Conservation (phyloP, 768 basidiomycete genomes). For the Serendipita vermifera region DNA sequence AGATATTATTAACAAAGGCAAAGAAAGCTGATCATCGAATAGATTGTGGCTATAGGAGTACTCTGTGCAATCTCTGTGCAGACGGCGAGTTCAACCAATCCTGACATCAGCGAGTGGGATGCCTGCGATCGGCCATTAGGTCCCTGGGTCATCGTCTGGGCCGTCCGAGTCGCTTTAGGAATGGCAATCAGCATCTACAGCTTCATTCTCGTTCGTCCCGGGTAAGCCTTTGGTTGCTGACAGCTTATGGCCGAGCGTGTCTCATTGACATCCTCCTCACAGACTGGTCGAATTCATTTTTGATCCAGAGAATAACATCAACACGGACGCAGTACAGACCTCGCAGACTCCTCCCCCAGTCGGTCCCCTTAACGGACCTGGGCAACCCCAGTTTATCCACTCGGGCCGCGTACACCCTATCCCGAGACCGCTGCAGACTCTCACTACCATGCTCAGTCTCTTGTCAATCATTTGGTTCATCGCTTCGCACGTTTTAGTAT, state of each 20-base stretch:
- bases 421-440: slow-evolving; percentile 8
- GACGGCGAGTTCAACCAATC: slow-evolving; percentile 33
- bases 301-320: not conserved
- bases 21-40: not conserved
- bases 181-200: slow-evolving; percentile 17
- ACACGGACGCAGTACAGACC: slow-evolving; percentile 24
- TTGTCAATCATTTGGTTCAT: slow-evolving; percentile 74
- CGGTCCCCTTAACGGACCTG: slow-evolving; percentile 3
- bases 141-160: slow-evolving; percentile 54
- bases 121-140: slow-evolving; percentile 56
- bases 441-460: slow-evolving; percentile 53
- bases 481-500: slow-evolving; percentile 65
- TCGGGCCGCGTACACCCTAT: not conserved
- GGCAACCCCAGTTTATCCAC: slow-evolving; percentile 8
- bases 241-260: not conserved
- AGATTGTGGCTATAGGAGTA: slow-evolving; percentile 42
- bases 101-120: slow-evolving; percentile 38
- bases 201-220: slow-evolving; percentile 11
- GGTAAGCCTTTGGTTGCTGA: not conserved
- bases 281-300: not conserved
- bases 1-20: not conserved
- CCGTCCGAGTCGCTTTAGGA: slow-evolving; percentile 39
- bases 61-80: slow-evolving; percentile 37
- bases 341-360: not conserved
- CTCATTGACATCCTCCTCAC: not conserved